Conservation (phyloP, 176 grass and related monocot genomes). For the Phoenix roebelenii region DNA sequence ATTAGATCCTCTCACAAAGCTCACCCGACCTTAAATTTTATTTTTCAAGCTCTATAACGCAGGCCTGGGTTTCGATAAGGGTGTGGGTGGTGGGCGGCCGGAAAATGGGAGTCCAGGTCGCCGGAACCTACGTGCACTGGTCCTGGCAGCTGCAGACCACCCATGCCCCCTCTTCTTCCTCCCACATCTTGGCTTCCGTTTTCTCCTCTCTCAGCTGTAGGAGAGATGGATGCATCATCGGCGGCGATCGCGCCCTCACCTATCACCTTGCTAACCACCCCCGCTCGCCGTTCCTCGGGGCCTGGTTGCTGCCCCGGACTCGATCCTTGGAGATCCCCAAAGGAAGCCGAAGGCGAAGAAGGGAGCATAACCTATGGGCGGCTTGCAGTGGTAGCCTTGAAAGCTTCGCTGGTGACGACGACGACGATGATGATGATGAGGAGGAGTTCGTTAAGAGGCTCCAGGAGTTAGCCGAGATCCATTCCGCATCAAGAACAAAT, state of each 20-base stretch:
- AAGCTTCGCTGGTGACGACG: slow-evolving; percentile 30
- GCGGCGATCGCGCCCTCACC: background rate
- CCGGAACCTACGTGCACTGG: background rate
- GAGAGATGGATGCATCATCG: background rate
- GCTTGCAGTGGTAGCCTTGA: slow-evolving; percentile 44
- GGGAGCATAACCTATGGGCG: slow-evolving; percentile 20
- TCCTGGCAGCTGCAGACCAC: background rate
- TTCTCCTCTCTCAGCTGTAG: background rate
- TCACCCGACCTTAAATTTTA: too few relatives aligned
- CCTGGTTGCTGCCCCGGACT: slow-evolving; percentile 25
- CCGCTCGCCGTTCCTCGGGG: slow-evolving; percentile 19
- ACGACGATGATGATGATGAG: slow-evolving; percentile 27
- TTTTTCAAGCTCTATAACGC: too few relatives aligned
- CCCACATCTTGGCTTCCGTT: background rate
- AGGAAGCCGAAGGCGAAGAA: background rate
- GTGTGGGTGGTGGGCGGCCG: too few relatives aligned
- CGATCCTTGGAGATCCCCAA: slow-evolving; percentile 38
- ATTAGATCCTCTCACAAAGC: too few relatives aligned
- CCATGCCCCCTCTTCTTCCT: background rate
- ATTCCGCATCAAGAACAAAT: background rate
- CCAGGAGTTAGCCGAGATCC: slow-evolving; percentile 30
- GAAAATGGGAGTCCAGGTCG: slow-evolving; percentile 8
- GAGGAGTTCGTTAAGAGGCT: slow-evolving; percentile 58
- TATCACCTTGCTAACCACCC: too few relatives aligned
- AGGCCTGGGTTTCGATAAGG: too few relatives aligned